Evolutionary conservation across 148 eudicot genomes (phyloP).

Genomic region (Heliosperma pusillum): DNA sequence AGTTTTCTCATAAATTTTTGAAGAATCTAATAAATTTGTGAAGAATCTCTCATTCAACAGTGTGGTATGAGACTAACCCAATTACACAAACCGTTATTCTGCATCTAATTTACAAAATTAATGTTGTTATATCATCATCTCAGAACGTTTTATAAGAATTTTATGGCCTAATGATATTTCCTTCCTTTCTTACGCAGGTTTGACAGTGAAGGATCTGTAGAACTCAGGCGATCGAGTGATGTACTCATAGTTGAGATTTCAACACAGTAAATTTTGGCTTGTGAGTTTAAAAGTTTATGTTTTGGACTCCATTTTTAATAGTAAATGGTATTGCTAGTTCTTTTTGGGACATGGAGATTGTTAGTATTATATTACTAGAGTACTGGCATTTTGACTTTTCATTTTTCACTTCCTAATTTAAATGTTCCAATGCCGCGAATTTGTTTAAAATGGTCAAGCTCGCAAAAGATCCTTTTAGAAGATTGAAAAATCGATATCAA

Average conservation of each 20-base stretch:
- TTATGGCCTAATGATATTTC: not conserved
- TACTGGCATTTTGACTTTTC: not conserved
- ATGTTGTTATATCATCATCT: no score
- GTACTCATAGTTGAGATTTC: not conserved
- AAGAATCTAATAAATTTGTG: no score
- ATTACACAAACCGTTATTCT: no score
- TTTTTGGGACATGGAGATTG: not conserved
- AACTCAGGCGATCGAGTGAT: not conserved
- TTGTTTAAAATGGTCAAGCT: no score
- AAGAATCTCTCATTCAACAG: no score
- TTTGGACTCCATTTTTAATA: not conserved
- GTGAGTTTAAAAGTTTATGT: slow-evolving; percentile 12
- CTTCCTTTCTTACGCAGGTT: slow-evolving; percentile 26
- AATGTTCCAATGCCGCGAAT: not conserved
- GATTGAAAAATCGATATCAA: no score
- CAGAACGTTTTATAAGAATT: no score
- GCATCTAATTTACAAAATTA: no score
- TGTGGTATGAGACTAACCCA: no score
- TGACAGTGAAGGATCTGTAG: slow-evolving; percentile 48
- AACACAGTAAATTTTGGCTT: not conserved
- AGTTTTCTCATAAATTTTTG: no score
- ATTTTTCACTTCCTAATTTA: not conserved
- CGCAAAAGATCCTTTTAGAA: no score
- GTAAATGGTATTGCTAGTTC: not conserved
- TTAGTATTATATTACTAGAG: not conserved